Base-by-base conservation (phyloP, 139 green algal species). In the Desmodesmus armatus region DNA sequence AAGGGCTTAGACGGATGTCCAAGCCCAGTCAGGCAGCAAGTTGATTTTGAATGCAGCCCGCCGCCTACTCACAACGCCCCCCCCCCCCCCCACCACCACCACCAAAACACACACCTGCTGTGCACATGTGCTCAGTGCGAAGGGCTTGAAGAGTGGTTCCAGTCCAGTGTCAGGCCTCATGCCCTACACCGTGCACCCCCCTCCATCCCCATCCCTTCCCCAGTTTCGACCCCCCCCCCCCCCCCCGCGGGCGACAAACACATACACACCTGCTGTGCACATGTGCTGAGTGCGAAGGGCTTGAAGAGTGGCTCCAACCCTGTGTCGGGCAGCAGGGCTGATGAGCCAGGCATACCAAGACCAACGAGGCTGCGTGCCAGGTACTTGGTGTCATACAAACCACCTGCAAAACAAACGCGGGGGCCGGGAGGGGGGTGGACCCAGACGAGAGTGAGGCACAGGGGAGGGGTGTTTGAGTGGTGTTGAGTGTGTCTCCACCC, bases 381-480 rank as follows among this genome's bases (percentile, higher is more conserved):
- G 29, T 75, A 75, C 23, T 78, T 58, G 23, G 40, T 78, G 41
- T 78, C 40, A 62, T 58, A 60, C 27, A 60, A 58, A 23, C 13
- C 47, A 58, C 13, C 47, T 23, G 17, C 47, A 58, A 58, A 58
- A 58, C 13, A 58, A 23, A 15, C 47, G 13, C 13, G 17, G 13
- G 47, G 13, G 13, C 13, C 47, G 17, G 47, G 13, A 23, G 47
- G 13, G 13, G 17, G 13, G 17, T 58, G 47, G 13, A 23, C 47
- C 13, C 47, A 58, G 47, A 15, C 13, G 17, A 58, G 47, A 13
- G 47, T 15, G 13, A 23, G 17, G 47, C 47, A 23, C 47, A 23
- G 47, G 47, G 47, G 47, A 58, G 47, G 13, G 47, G 47, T 58
- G 47, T 23, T 58, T 58, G 47, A 13, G 17, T 58, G 47, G 13